These are phyloP conservation scores for Candida alai DNA, from an alignment of 805 yeast species.

Conservation along the genomic window DNA sequence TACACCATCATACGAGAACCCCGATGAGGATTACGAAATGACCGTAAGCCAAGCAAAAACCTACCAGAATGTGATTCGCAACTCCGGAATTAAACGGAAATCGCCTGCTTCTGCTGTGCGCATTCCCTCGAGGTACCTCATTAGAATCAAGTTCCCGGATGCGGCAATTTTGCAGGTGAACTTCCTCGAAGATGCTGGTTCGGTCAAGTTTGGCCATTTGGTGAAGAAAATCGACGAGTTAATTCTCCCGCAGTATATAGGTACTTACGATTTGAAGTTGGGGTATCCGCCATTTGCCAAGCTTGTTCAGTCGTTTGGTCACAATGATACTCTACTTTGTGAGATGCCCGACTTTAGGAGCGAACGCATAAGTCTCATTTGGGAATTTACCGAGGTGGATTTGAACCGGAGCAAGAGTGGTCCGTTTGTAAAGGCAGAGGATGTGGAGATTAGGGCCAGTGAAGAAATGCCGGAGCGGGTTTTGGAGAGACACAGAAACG, in stretches of 20 bases:
- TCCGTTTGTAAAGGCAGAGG: constrained; percentile 23
- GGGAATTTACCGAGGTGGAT: constrained; percentile 22
- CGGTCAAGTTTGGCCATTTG: constrained; percentile 32
- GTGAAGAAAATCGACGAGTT: constrained; percentile 33
- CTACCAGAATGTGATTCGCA: constrained; percentile 31
- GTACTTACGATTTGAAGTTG: constrained; percentile 27
- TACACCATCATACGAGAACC: constrained; percentile 29
- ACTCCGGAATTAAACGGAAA: constrained; percentile 17
- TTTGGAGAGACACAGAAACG: constrained; percentile 29
- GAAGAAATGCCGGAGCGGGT: constrained; percentile 33
- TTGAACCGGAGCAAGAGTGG: constrained; percentile 15
- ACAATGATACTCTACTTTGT: constrained; percentile 22
- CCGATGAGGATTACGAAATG: constrained; percentile 40
- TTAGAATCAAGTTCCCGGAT: constrained; percentile 39
- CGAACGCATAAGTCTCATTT: constrained; percentile 32
- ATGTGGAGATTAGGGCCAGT: constrained; percentile 17
- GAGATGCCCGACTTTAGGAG: constrained; percentile 28
- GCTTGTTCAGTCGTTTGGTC: constrained; percentile 23
- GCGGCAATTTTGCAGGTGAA: constrained; percentile 31
- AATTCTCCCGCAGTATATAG: constrained; percentile 23
- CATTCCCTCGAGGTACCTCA: constrained; percentile 24
- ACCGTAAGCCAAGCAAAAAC: constrained; percentile 35
- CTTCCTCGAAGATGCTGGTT: constrained; percentile 19
- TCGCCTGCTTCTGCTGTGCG: constrained; percentile 4
- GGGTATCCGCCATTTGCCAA: constrained; percentile 38